Conservation (phyloP, 768 basidiomycete genomes). For the Mrakia hoshinonis region DNA sequence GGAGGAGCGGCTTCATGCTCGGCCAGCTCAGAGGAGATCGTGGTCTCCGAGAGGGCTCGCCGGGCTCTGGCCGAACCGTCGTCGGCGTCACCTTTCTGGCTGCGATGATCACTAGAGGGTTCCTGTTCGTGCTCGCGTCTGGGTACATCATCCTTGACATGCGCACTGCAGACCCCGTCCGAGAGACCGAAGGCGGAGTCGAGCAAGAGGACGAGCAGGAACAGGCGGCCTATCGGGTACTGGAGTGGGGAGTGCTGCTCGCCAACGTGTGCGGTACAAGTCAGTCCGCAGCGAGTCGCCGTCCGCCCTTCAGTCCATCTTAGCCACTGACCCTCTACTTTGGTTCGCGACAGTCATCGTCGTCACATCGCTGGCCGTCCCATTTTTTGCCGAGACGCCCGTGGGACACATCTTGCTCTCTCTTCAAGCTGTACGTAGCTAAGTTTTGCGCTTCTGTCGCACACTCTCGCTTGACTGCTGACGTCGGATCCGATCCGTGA, state of each 20-base stretch:
- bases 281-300: background rate
- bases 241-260: background rate
- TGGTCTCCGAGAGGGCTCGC: background rate
- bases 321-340: background rate
- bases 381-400: background rate
- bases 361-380: background rate
- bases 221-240: background rate
- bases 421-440: background rate
- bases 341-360: background rate
- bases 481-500: background rate
- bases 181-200: background rate
- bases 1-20: background rate
- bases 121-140: background rate
- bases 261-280: background rate
- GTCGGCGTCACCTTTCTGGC: background rate
- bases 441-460: background rate
- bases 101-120: background rate
- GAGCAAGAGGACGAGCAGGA: background rate
- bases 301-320: background rate
- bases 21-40: background rate
- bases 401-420: background rate
- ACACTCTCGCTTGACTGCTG: background rate
- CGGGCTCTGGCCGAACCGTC: background rate
- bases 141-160: background rate
- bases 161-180: too few species aligned